These are phyloP conservation scores for Rhodomyrtus tomentosa DNA, from an alignment of 345 rosid genomes.

Conservation along the genomic window DNA sequence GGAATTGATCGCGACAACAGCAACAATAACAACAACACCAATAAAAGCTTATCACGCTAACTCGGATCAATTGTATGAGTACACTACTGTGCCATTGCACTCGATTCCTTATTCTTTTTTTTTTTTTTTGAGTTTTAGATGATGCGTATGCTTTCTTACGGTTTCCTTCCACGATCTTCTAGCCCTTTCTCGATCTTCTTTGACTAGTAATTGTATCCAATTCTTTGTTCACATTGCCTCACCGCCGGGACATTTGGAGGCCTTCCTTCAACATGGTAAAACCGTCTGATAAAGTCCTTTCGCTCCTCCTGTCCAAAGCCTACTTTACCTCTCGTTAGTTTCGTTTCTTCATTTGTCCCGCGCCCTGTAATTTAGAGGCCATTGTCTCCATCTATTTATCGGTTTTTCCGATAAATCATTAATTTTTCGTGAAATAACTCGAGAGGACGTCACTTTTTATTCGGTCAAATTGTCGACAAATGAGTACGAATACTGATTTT, in stretches of 20 bases:
- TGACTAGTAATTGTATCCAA: background rate
- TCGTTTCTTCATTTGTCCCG: background rate
- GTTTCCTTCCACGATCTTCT: background rate
- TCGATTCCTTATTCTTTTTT: no score
- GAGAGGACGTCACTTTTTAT: accelerated
- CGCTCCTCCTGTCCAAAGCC: background rate
- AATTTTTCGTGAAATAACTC: accelerated
- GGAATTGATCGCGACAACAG: accelerated
- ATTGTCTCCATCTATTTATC: background rate
- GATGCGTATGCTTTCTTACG: background rate
- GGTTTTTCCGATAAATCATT: background rate
- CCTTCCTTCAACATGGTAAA: accelerated
- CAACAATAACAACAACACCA: background rate
- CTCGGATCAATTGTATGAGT: background rate
- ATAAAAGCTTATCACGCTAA: background rate
- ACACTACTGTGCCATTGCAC: background rate
- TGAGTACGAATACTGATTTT: background rate
- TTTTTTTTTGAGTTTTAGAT: accelerated
- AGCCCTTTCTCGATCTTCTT: background rate
- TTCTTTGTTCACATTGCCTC: background rate
- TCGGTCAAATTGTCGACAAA: background rate
- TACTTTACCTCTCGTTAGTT: accelerated
- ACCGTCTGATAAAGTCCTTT: accelerated
- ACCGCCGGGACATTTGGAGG: accelerated
- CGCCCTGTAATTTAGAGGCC: accelerated